phyloP scores from a whole-genome alignment of 148 eudicot genomes.

The Diospyros lotus region DNA sequence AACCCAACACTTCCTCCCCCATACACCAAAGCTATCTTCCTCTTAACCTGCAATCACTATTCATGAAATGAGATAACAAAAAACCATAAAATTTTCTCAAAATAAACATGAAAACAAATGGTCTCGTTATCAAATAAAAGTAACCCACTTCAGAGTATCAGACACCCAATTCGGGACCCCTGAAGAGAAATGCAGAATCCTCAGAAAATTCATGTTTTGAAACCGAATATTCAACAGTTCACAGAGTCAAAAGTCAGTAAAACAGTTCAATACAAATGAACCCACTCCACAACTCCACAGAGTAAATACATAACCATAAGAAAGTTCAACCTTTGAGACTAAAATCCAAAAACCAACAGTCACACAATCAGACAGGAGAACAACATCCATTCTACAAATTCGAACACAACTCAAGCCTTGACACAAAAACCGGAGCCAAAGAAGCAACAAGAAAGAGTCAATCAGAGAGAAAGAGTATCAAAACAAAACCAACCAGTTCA shows the following conservation, averaged over 20 bases:
- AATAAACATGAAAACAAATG: background rate
- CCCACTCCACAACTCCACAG: background rate
- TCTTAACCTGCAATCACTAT: slow-evolving; percentile 47
- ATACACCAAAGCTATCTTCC: slow-evolving; percentile 88
- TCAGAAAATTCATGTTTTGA: background rate
- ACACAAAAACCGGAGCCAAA: background rate
- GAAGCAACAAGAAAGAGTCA: background rate
- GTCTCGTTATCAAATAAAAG: background rate
- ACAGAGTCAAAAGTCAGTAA: background rate
- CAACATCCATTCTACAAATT: background rate
- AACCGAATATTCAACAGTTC: background rate
- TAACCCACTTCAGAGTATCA: slow-evolving; percentile 9
- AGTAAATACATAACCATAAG: background rate
- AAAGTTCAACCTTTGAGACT: background rate
- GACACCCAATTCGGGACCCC: slow-evolving; percentile 13
- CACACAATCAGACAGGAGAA: background rate
- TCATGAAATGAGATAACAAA: slow-evolving; percentile 4
- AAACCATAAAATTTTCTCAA: background rate
- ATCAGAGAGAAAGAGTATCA: background rate
- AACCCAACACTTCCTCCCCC: slow-evolving; percentile 98
- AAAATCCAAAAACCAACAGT: background rate
- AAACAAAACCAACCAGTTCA: slow-evolving; percentile 58
- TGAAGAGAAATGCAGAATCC: background rate
- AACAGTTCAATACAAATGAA: slow-evolving; percentile 8
- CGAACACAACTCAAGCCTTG: background rate